A percentile compares a stretch with the other conserved stretches of the same genome.
phyloP scores from a whole-genome alignment of 2,329 filamentous ascomycete genomes.

The Apiospora rasikravindrae region DNA sequence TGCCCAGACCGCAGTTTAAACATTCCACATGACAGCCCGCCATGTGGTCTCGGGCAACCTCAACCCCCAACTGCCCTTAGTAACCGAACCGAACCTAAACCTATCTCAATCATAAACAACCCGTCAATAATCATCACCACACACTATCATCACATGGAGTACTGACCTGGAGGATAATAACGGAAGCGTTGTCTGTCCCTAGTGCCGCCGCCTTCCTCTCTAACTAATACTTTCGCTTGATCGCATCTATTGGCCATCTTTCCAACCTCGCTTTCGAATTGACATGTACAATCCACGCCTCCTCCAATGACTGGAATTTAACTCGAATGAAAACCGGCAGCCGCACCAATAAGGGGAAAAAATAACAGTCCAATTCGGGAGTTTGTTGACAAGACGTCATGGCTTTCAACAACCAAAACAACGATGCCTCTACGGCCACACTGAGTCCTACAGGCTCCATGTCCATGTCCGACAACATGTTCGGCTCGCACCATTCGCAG shows the following conservation, averaged over 20 bases:
- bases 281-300: background rate
- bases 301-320: background rate
- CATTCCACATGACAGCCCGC: slow-evolving; percentile 3
- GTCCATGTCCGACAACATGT: slow-evolving; percentile 37
- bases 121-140: background rate
- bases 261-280: background rate
- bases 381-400: slow-evolving; percentile 34
- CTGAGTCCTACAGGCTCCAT: slow-evolving; percentile 52
- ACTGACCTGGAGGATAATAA: background rate
- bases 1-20: slow-evolving; percentile 10
- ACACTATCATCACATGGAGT: background rate
- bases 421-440: slow-evolving; percentile 47
- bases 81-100: background rate
- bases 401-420: slow-evolving; percentile 43
- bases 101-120: slow-evolving; percentile 3
- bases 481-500: slow-evolving; percentile 42
- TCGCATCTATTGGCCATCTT: background rate
- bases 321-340: background rate
- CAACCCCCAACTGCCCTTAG: background rate
- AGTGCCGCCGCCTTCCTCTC: background rate
- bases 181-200: background rate
- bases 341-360: background rate
- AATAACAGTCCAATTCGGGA: background rate
- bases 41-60: background rate
- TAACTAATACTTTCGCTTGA: background rate